phyloP scores from a whole-genome alignment of 2,329 filamentous ascomycete species.

The Pseudogymnoascus sp. region DNA sequence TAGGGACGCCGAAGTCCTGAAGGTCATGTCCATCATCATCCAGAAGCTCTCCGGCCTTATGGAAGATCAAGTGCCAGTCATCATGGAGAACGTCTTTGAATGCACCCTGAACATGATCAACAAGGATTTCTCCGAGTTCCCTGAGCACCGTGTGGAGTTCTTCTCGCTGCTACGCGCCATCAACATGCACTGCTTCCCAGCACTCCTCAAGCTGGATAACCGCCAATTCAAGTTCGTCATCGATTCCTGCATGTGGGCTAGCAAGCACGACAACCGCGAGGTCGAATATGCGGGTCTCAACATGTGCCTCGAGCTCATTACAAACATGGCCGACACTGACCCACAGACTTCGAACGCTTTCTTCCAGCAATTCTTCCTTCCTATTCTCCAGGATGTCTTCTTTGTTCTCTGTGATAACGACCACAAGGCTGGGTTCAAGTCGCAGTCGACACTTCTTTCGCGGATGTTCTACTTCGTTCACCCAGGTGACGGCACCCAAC shows the following conservation, averaged over 20 bases:
- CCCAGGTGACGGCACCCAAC: conserved; percentile 55
- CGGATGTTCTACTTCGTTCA: conserved; percentile 97
- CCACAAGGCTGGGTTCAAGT: conserved; percentile 99
- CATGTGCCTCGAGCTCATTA: conserved; percentile 96
- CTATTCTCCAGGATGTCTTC: conserved; percentile 95
- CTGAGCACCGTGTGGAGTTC: conserved; percentile 98
- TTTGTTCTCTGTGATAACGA: conserved; percentile 96
- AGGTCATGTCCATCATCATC: conserved; percentile 96
- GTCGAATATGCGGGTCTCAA: conserved; percentile 93
- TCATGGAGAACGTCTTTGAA: conserved; percentile 98
- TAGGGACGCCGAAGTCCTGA: conserved; percentile 90
- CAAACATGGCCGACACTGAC: conserved; percentile 93
- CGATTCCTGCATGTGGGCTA: conserved; percentile 99
- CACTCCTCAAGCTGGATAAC: conserved; percentile 86
- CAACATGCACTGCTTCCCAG: conserved; percentile 94
- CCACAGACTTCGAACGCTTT: conserved; percentile 80
- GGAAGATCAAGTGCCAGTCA: conserved; percentile 95
- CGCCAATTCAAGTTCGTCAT: conserved; percentile 99
- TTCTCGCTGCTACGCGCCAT: conserved; percentile 95
- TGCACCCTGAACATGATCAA: conserved; percentile 99
- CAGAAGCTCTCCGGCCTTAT: conserved; percentile 91
- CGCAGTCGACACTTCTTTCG: conserved; percentile 85
- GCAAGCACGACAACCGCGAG: conserved; percentile 98
- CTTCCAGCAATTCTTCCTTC: conserved; percentile 96
- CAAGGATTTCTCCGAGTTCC: conserved; percentile 99